Percentiles rank a stretch among this genome's conserved stretches.
Conservation (phyloP, 1,284 basidiomycete species). For the Coniferiporia sulphurascens region DNA sequence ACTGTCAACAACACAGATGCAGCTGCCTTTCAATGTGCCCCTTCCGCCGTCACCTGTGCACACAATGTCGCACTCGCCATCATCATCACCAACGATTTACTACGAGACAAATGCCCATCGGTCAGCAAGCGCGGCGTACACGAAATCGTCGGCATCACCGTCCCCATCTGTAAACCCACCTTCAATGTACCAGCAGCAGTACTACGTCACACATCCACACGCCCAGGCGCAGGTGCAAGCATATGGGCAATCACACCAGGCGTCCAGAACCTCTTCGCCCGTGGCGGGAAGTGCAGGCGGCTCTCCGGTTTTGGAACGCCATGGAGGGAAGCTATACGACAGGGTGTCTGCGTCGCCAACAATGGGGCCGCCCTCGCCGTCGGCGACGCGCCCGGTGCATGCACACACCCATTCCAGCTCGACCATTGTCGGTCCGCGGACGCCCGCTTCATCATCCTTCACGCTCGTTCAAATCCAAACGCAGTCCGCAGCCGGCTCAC, state of each 20-base stretch:
- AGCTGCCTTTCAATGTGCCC: constrained; percentile 25
- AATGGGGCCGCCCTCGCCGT: neutral
- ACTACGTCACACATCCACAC: constrained; percentile 11
- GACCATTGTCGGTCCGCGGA: constrained; percentile 31
- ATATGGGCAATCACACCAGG: constrained; percentile 4
- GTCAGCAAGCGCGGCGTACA: neutral
- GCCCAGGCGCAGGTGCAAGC: constrained; percentile 15
- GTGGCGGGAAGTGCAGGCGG: neutral
- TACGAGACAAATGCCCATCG: constrained; percentile 16
- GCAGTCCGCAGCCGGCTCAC: neutral
- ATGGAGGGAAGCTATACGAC: neutral
- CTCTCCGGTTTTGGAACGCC: neutral
- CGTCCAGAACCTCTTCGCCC: neutral
- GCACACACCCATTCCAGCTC: constrained; percentile 33
- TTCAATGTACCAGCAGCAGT: constrained; percentile 17
- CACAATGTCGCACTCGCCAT: constrained; percentile 7
- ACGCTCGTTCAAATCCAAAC: constrained; percentile 9
- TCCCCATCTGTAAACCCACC: constrained; percentile 12
- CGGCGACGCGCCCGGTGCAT: constrained; percentile 20
- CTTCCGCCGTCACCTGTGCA: constrained; percentile 18
- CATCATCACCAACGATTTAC: constrained; percentile 15
- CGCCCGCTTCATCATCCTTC: constrained; percentile 24
- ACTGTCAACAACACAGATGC: constrained; percentile 19
- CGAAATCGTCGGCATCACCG: neutral
- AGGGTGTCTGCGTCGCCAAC: neutral